Evolutionary conservation across 208 protist genomes (phyloP).

Genomic region (Leishmania major): DNA sequence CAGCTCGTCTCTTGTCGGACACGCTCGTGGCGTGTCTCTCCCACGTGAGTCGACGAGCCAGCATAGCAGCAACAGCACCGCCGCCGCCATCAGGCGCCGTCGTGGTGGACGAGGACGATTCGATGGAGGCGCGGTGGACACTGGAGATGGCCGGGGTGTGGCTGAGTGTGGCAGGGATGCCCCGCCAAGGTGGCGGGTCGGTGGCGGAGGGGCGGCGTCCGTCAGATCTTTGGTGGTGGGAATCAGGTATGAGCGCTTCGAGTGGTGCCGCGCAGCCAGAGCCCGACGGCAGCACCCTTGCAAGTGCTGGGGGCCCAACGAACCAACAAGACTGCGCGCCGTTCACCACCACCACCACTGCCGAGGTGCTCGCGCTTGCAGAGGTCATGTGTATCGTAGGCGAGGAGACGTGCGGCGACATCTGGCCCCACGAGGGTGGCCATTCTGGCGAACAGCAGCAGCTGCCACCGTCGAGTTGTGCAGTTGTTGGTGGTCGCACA

Average conservation of each 20-base stretch:
- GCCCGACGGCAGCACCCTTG: not conserved
- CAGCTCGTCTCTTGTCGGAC: not conserved
- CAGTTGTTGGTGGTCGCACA: not conserved
- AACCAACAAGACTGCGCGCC: not conserved
- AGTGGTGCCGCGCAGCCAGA: not conserved
- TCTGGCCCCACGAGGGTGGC: not conserved
- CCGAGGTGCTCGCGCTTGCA: constrained; percentile 8
- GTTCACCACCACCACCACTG: not conserved
- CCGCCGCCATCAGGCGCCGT: not conserved
- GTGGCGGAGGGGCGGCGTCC: not conserved
- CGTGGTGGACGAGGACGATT: not conserved
- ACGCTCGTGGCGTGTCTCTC: constrained; percentile 4
- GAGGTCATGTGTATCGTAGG: not conserved
- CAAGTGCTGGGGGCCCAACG: not conserved
- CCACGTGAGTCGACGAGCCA: not conserved
- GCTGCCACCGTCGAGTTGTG: not conserved
- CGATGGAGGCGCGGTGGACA: constrained; percentile 21
- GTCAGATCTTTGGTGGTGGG: not conserved
- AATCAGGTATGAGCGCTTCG: not conserved
- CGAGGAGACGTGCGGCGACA: not conserved
- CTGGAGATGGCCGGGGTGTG: constrained; percentile 11
- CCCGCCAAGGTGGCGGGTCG: not conserved
- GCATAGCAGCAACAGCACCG: not conserved
- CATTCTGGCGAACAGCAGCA: not conserved
- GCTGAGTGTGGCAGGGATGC: not conserved